Evolutionary conservation across 306 rosid species (phyloP), one percentile per base, ranked within the genome.

Genomic region (Cotoneaster glaucophyllus): DNA sequence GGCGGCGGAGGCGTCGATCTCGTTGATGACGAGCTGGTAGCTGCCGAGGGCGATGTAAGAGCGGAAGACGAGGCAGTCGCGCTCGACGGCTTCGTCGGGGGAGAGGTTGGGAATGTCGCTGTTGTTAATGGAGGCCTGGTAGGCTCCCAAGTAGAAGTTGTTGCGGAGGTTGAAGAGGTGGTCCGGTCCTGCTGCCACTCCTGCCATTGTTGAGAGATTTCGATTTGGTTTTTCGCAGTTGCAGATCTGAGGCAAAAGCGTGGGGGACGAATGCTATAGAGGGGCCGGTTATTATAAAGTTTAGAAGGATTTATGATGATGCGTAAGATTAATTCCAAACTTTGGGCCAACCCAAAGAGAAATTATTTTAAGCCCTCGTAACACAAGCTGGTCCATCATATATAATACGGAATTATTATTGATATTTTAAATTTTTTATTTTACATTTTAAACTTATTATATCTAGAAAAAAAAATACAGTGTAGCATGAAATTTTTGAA

Each of bases 101-200:
- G 99, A 82, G 85, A 95, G 97, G 64, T 85, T 87, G 44, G 79
- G 76, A 7, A 89, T 87, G 11, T 95, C 90, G 82, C 96, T 86
- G 93, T 79, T 83, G 91, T 89, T 92, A 64, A 95, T 95, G 74
- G 98, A 96, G 24, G 97, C 96, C 74, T 90, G 98, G 81, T 83
- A 95, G 4, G 99, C 99, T 2, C 98, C 99, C 53, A 92, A 78
- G 85, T 85, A 92, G 93, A 95, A 95, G 79, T 86, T 90, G 87
- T 95, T 95, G 8, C 99, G 84, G 19, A 92, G 85, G 79, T 85
- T 90, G 90, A 95, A 95, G 61, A 95, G 29, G 63, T 85, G 97
- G 59, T 95, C 99, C 4, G 99, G 99, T 54, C 90, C 86, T 4
- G 93, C 87, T 82, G 84, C 66, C 28, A 61, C 68, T 85, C 78